Evolutionary conservation across 2,329 filamentous ascomycete species (phyloP), one percentile per base, ranked within the genome.

Genomic region (Aureobasidium sp.): DNA sequence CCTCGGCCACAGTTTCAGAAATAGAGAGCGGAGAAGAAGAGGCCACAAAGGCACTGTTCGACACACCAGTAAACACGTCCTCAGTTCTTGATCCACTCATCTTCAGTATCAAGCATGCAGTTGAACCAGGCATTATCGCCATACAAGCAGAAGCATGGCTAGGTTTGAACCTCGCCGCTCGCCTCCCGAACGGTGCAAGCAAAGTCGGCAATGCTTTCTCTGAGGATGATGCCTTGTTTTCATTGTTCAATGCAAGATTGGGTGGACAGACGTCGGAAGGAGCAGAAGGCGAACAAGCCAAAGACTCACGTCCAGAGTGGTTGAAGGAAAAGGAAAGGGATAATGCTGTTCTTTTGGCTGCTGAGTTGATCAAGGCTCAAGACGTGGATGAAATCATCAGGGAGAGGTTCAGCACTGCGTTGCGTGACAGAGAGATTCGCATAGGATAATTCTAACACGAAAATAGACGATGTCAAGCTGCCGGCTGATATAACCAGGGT

Each of bases 311-410:
- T 44, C n/a, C 37, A 5, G 20, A 27, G 47, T 64, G 44, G 65
- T 47, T 57, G 17, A 78, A 78, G 1, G 73, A 76, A 0, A 77
- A 76, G 60, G 68, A 70, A 6, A 63, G 74, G 29, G 81, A 82
- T 64, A 69, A 61, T 13, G 63, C 67, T 1, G 57, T 66, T 1
- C 47, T 65, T 5, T 75, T 76, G 52, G 29, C 70, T 23, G 67
- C 68, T 64, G 77, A 81, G 63, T 44, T 76, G 55, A 56, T 76
- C 13, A 67, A 73, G 44, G 67, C 74, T 32, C 69, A 75, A 67
- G 71, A 69, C 51, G 65, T 72, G 7, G 70, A 76, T 12, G 70
- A 72, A 34, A 62, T 56, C 26, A 58, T 66, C 4, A 65, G 53
- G 46, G 62, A 62, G 8, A 62, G 41, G 17, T 61, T 65, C 12